Percentiles rank a stretch among this genome's conserved stretches.
These are phyloP conservation scores for Colletotrichum zoysiae DNA, from an alignment of 2,329 filamentous ascomycete species.

Conservation along the genomic window DNA sequence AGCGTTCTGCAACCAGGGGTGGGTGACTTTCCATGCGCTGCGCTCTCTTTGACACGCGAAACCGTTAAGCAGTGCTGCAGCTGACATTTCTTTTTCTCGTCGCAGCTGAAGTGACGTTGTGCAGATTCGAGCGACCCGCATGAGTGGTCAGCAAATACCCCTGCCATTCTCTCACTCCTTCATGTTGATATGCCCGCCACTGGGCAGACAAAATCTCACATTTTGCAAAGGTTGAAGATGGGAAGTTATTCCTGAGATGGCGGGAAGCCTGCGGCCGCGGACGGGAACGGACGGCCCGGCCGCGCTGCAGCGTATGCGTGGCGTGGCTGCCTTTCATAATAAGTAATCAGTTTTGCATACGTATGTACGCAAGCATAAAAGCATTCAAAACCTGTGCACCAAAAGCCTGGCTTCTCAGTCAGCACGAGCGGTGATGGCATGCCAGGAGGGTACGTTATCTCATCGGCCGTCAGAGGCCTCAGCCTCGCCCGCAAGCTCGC, in stretches of 20 bases:
- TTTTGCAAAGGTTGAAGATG: background rate
- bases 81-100: background rate
- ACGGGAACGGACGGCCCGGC: background rate
- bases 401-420: background rate
- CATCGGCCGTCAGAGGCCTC: too few relatives aligned
- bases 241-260: background rate
- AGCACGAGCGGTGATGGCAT: background rate
- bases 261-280: background rate
- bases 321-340: background rate
- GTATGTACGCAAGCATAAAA: background rate
- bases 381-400: background rate
- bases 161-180: background rate
- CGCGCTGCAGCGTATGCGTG: slow-evolving; percentile 1
- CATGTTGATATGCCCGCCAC: background rate
- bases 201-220: background rate
- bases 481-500: background rate
- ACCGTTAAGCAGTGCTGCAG: background rate
- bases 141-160: background rate
- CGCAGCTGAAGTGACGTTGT: background rate
- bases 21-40: background rate
- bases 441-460: background rate
- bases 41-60: background rate
- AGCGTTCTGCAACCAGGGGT: background rate
- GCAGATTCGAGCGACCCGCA: background rate
- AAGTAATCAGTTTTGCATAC: background rate